These are phyloP conservation scores for Podospora tetraspora DNA, from an alignment of 495 filamentous ascomycete species.

Conservation along the genomic window DNA sequence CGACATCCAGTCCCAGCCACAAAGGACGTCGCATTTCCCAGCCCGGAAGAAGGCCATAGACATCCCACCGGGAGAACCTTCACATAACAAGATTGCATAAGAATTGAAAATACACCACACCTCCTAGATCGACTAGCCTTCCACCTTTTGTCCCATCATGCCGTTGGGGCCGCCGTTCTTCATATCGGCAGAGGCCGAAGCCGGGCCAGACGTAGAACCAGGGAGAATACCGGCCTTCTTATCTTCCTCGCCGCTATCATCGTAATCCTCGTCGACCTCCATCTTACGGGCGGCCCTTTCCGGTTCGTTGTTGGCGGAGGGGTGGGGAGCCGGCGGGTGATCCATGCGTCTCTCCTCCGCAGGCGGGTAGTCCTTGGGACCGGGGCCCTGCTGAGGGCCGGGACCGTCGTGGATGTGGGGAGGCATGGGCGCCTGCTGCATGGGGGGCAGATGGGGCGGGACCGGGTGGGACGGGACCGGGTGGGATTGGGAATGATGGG, in stretches of 20 bases:
- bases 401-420: slow-evolving; percentile 50
- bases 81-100: not conserved
- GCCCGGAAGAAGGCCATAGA: not conserved
- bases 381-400: slow-evolving; percentile 46
- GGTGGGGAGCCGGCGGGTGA: slow-evolving; percentile 43
- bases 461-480: slow-evolving; percentile 59
- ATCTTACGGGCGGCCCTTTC: slow-evolving; percentile 90
- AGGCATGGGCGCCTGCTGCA: slow-evolving; percentile 60
- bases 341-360: slow-evolving; percentile 44
- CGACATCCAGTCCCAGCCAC: not conserved
- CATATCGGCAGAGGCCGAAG: slow-evolving; percentile 34
- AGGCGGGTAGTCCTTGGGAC: slow-evolving; percentile 55
- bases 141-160: slow-evolving; percentile 42
- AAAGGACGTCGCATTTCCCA: not conserved
- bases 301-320: slow-evolving; percentile 48
- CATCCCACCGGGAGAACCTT: not conserved
- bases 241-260: slow-evolving; percentile 87
- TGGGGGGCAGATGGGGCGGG: slow-evolving; percentile 62
- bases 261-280: slow-evolving; percentile 94
- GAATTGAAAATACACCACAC: not conserved
- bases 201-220: slow-evolving; percentile 25
- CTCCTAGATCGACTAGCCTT: slow-evolving; percentile 22
- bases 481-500: slow-evolving; percentile 71
- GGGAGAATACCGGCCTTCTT: slow-evolving; percentile 48
- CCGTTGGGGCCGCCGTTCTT: slow-evolving; percentile 46